Evolutionary conservation across 352 stramenopile species (phyloP).

Genomic region (Phytophthora crassamura): DNA sequence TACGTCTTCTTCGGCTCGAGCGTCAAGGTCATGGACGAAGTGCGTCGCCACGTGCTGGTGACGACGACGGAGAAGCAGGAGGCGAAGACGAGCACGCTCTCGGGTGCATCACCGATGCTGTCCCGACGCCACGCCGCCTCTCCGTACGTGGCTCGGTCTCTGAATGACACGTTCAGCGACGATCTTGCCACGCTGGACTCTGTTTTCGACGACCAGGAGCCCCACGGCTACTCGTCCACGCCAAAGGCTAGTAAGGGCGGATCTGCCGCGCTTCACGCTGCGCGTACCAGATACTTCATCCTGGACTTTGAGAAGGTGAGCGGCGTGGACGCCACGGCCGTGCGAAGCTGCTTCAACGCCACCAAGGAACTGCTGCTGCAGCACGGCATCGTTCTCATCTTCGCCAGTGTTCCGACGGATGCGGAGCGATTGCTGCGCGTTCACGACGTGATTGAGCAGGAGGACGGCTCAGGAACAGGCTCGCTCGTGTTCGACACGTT

Average conservation of each 20-base stretch:
- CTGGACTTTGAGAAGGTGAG: conserved; percentile 90
- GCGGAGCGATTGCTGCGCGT: conserved; percentile 79
- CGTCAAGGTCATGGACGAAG: conserved; percentile 89
- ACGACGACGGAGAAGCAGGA: conserved; percentile 44
- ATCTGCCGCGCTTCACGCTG: conserved; percentile 54
- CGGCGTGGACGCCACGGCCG: conserved; percentile 89
- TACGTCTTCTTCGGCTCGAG: conserved; percentile 91
- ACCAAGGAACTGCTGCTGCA: conserved; percentile 84
- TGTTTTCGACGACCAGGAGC: conserved; percentile 48
- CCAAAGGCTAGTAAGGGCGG: conserved; percentile 35
- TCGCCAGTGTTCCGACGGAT: conserved; percentile 70
- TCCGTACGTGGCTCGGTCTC: conserved; percentile 37
- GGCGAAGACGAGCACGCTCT: conserved; percentile 31
- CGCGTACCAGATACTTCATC: conserved; percentile 88
- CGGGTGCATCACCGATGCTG: conserved; percentile 30
- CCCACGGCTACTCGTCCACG: conserved; percentile 50
- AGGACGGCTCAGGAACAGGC: conserved; percentile 53
- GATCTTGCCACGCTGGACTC: conserved; percentile 71
- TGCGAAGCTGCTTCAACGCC: conserved; percentile 88
- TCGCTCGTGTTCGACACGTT: conserved; percentile 87
- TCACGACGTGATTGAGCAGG: conserved; percentile 81
- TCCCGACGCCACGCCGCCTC: conserved; percentile 24
- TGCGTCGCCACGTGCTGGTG: conserved; percentile 84
- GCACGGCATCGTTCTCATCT: conserved; percentile 80
- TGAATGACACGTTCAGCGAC: conserved; percentile 46